Evolutionary conservation across 129 eudicot species (phyloP).

Genomic region (Arctium minus): DNA sequence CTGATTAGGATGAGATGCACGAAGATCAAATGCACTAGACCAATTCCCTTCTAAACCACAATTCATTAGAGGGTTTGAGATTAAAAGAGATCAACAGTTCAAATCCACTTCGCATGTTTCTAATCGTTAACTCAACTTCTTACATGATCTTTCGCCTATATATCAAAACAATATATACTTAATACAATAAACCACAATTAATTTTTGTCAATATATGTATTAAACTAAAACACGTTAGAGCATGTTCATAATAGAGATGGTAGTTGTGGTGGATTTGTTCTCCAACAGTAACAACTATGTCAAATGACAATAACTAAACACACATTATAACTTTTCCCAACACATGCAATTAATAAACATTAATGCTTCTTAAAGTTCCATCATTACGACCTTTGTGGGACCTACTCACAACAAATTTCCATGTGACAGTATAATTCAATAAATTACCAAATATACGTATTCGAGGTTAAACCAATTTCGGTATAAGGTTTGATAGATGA

Average conservation of each 20-base stretch:
- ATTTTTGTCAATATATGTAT: neutral
- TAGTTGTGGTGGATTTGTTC: conserved; percentile 25
- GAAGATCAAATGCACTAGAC: no score
- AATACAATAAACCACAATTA: no score
- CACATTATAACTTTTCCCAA: conserved; percentile 15
- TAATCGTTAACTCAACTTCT: no score
- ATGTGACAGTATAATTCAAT: conserved; percentile 9
- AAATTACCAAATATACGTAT: neutral
- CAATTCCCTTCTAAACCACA: no score
- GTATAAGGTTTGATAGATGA: neutral
- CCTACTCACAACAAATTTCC: conserved; percentile 24
- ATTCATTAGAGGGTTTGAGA: no score
- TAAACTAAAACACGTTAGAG: no score
- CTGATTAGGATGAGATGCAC: no score
- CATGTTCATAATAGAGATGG: neutral
- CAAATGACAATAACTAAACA: conserved; percentile 22
- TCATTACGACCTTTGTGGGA: conserved; percentile 6
- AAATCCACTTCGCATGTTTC: no score
- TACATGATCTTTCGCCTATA: no score
- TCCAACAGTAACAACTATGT: conserved; percentile 13
- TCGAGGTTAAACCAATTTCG: neutral
- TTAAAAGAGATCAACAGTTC: no score
- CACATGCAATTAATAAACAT: conserved; percentile 16
- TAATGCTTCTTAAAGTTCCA: conserved; percentile 28
- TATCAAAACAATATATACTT: no score